A percentile compares a stretch with the other conserved stretches of the same genome.
Evolutionary conservation across 345 rosid species (phyloP).

Genomic region (Salix caprea): DNA sequence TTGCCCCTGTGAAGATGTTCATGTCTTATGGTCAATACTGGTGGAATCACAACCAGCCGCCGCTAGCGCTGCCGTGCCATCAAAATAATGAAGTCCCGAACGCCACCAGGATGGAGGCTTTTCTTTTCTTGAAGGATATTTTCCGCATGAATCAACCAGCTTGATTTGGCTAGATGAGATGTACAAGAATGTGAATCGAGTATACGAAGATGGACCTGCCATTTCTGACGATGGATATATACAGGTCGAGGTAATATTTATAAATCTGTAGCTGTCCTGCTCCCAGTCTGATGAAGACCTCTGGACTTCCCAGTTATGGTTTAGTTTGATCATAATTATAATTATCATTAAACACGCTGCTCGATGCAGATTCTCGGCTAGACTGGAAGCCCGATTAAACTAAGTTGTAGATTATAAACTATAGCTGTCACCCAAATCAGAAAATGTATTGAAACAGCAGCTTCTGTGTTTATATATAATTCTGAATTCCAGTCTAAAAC

Average conservation of each 20-base stretch:
- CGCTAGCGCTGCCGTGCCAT: not conserved
- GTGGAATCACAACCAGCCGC: slow-evolving; percentile 14
- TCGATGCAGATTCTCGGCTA: too few relatives aligned
- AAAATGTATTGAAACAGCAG: too few relatives aligned
- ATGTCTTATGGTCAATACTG: slow-evolving; percentile 21
- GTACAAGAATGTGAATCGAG: not conserved
- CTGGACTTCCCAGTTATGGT: not conserved
- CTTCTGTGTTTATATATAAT: too few relatives aligned
- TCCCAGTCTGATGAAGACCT: not conserved
- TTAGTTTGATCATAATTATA: not conserved
- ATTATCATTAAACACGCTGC: too few relatives aligned
- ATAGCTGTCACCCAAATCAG: too few relatives aligned
- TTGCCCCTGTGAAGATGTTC: slow-evolving; percentile 25
- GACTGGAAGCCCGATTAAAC: too few relatives aligned
- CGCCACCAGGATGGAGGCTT: not conserved
- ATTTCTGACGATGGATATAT: not conserved
- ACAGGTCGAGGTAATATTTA: not conserved
- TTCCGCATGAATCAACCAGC: not conserved
- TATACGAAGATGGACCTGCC: not conserved
- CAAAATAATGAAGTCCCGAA: not conserved
- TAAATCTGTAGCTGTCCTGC: not conserved
- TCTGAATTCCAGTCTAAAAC: too few relatives aligned
- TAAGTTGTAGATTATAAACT: too few relatives aligned
- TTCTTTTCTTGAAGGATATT: not conserved
- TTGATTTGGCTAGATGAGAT: not conserved